Conservation (phyloP, 2,329 filamentous ascomycete species). For the Pseudogymnoascus sp. region DNA sequence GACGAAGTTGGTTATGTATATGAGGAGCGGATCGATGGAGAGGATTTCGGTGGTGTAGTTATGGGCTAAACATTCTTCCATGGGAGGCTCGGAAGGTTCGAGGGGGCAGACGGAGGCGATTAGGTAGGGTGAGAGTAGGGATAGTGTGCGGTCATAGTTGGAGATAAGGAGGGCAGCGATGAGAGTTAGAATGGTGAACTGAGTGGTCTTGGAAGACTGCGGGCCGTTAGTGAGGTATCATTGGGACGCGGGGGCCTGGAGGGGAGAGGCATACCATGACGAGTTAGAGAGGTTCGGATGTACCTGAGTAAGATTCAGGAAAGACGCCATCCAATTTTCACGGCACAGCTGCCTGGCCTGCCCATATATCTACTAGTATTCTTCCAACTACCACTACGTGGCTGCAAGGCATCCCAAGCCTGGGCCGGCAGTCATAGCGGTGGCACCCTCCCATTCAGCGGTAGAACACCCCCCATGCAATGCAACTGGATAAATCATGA, state of each 20-base stretch:
- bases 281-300: not conserved
- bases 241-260: not conserved
- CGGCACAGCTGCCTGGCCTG: not conserved
- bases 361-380: not conserved
- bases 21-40: conserved; percentile 20
- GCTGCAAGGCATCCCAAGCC: not conserved
- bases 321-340: not conserved
- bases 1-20: conserved; percentile 22
- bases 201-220: not conserved
- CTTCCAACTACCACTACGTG: not conserved
- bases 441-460: not conserved
- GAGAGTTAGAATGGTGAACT: conserved; percentile 5
- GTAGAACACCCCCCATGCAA: not conserved
- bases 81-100: not conserved
- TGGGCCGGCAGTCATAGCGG: not conserved
- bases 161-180: not conserved
- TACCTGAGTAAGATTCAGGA: not conserved
- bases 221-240: not conserved
- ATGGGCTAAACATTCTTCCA: conserved; percentile 14
- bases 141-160: not conserved
- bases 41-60: conserved; percentile 20
- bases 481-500: not conserved
- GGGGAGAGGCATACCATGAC: not conserved
- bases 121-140: not conserved
- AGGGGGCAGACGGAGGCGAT: not conserved